Percentiles rank a stretch among this genome's conserved stretches.
Conservation (phyloP, 306 rosid genomes). For the Mimosa bimucronata region DNA sequence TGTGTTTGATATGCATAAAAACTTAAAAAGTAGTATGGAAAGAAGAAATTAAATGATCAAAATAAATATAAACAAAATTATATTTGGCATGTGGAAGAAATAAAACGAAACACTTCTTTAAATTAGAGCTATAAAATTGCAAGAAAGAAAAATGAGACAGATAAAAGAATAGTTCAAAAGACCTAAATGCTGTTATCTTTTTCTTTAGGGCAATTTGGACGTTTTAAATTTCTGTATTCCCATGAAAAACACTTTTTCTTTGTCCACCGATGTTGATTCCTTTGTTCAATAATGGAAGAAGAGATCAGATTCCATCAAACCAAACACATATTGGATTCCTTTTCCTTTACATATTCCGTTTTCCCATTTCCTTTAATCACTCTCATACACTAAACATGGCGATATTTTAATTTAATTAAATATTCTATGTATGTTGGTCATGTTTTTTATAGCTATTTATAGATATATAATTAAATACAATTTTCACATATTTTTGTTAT, state of each 20-base stretch:
- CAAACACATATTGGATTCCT: not conserved
- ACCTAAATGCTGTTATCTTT: not conserved
- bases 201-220: not conserved
- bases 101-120: not conserved
- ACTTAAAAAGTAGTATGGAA: not conserved
- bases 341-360: not conserved
- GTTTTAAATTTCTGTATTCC: not conserved
- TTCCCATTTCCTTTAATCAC: not conserved
- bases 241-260: not conserved
- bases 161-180: not conserved
- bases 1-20: not conserved
- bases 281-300: not conserved
- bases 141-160: not conserved
- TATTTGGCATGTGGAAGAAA: not conserved
- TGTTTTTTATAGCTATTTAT: not conserved
- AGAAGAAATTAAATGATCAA: not conserved
- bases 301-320: not conserved
- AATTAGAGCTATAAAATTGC: not conserved
- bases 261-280: not conserved
- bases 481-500: not conserved
- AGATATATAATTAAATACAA: not conserved
- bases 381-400: not conserved
- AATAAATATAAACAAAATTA: not conserved
- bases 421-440: not conserved
- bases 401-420: not conserved